A percentile compares a stretch with the other conserved stretches of the same genome.
Evolutionary conservation across 2,329 filamentous ascomycete species (phyloP).

Genomic region (Trichoderma atroviride): DNA sequence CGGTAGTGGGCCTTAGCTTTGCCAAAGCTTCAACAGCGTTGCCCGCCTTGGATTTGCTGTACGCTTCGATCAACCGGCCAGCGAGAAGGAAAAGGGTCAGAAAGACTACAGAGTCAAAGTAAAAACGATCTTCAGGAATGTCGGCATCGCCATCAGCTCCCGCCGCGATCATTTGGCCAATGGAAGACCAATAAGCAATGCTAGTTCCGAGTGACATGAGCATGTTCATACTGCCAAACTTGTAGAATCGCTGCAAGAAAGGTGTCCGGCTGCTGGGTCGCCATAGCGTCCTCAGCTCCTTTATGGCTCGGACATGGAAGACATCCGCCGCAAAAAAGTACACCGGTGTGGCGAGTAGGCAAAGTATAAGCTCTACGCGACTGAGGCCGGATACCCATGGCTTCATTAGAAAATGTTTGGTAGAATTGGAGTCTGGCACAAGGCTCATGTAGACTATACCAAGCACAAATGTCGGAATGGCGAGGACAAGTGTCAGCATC

Average conservation of each 20-base stretch:
- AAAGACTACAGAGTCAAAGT: constrained; percentile 94
- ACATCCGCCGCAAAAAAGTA: constrained; percentile 86
- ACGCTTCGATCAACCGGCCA: constrained; percentile 78
- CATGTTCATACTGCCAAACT: constrained; percentile 97
- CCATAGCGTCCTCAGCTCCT: constrained; percentile 80
- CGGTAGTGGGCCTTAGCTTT: constrained; percentile 75
- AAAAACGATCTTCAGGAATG: constrained; percentile 58
- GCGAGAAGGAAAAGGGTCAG: constrained; percentile 82
- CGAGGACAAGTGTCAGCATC: constrained; percentile 66
- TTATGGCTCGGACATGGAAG: constrained; percentile 78
- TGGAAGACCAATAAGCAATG: constrained; percentile 82
- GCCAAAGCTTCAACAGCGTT: constrained; percentile 81
- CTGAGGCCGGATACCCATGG: constrained; percentile 73
- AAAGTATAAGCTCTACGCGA: constrained; percentile 76
- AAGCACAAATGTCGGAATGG: constrained; percentile 82
- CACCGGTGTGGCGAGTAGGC: constrained; percentile 79
- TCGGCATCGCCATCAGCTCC: constrained; percentile 50
- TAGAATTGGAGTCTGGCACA: constrained; percentile 59
- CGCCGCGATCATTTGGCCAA: constrained; percentile 72
- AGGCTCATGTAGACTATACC: constrained; percentile 92
- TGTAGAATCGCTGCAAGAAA: constrained; percentile 74
- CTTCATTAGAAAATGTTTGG: constrained; percentile 68
- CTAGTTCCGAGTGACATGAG: constrained; percentile 86
- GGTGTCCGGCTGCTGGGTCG: constrained; percentile 72
- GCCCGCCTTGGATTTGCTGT: constrained; percentile 88